phyloP scores from a whole-genome alignment of 805 yeast species.

The Saccharomycopsis fibuligera region DNA sequence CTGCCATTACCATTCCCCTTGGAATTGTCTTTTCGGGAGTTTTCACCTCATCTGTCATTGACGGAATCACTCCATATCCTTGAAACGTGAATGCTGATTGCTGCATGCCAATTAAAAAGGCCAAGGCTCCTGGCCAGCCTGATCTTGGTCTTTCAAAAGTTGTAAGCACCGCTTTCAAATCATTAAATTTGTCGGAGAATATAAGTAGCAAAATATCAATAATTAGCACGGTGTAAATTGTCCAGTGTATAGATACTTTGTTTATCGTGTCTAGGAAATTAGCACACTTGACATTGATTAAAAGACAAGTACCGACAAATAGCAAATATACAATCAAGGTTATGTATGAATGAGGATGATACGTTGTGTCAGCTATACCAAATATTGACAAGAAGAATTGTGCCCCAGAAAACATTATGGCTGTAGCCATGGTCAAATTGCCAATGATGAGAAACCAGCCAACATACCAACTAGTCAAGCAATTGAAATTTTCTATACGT shows the following conservation, averaged over 20 bases:
- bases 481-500: conserved; percentile 33
- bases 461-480: conserved; percentile 64
- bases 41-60: conserved; percentile 77
- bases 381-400: conserved; percentile 64
- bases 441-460: conserved; percentile 74
- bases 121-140: conserved; percentile 68
- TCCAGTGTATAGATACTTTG: conserved; percentile 68
- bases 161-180: conserved; percentile 52
- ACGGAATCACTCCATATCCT: conserved; percentile 77
- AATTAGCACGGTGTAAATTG: conserved; percentile 59
- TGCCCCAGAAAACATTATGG: conserved; percentile 70
- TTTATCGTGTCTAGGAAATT: conserved; percentile 57
- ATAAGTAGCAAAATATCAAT: conserved; percentile 58
- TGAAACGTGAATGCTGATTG: conserved; percentile 74
- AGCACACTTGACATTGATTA: conserved; percentile 57
- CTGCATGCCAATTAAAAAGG: conserved; percentile 72
- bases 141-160: conserved; percentile 65
- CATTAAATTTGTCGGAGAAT: conserved; percentile 53
- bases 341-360: conserved; percentile 48
- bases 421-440: conserved; percentile 70
- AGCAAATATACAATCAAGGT: conserved; percentile 52
- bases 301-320: conserved; percentile 52
- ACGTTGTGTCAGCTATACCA: conserved; percentile 53
- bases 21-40: conserved; percentile 72
- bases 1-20: conserved; percentile 61